phyloP scores from a whole-genome alignment of 2,329 filamentous ascomycete species.

The Microascus cirrosus region DNA sequence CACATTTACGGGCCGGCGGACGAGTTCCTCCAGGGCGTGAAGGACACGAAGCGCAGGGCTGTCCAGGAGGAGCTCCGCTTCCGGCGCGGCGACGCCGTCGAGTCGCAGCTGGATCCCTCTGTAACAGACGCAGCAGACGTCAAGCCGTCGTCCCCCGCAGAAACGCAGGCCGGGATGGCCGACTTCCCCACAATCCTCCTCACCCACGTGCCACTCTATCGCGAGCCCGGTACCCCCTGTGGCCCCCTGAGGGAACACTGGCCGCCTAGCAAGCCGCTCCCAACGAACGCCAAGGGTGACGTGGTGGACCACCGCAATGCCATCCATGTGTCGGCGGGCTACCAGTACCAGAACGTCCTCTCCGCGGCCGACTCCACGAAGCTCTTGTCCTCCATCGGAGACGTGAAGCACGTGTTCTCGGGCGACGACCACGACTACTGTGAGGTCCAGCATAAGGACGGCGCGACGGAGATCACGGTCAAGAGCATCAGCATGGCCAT shows the following conservation, averaged over 20 bases:
- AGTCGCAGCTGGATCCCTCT: slow-evolving; percentile 43
- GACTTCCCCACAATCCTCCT: slow-evolving; percentile 82
- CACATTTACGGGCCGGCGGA: slow-evolving; percentile 66
- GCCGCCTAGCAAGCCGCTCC: slow-evolving; percentile 56
- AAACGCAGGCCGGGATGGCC: slow-evolving; percentile 12
- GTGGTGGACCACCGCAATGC: slow-evolving; percentile 58
- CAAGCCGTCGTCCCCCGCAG: slow-evolving; percentile 11
- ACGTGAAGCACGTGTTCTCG: slow-evolving; percentile 78
- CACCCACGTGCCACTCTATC: slow-evolving; percentile 83
- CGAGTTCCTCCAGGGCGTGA: slow-evolving; percentile 62
- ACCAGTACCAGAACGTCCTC: slow-evolving; percentile 96
- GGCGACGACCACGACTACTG: slow-evolving; percentile 99
- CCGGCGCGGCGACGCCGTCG: slow-evolving; percentile 48
- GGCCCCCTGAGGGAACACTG: slow-evolving; percentile 77
- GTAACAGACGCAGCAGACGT: slow-evolving; percentile 30
- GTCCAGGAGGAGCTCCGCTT: slow-evolving; percentile 57
- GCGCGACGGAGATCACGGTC: slow-evolving; percentile 76
- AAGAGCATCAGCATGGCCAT: slow-evolving; percentile 95
- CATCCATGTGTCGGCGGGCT: slow-evolving; percentile 66
- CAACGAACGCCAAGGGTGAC: slow-evolving; percentile 11
- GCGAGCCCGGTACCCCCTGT: slow-evolving; percentile 72
- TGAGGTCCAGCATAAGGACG: slow-evolving; percentile 66
- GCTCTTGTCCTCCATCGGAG: slow-evolving; percentile 67
- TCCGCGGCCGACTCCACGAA: slow-evolving; percentile 63
- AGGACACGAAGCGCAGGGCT: slow-evolving; percentile 53